Base-by-base conservation (phyloP, 78 protist species). In the Emiliania huxleyi region DNA sequence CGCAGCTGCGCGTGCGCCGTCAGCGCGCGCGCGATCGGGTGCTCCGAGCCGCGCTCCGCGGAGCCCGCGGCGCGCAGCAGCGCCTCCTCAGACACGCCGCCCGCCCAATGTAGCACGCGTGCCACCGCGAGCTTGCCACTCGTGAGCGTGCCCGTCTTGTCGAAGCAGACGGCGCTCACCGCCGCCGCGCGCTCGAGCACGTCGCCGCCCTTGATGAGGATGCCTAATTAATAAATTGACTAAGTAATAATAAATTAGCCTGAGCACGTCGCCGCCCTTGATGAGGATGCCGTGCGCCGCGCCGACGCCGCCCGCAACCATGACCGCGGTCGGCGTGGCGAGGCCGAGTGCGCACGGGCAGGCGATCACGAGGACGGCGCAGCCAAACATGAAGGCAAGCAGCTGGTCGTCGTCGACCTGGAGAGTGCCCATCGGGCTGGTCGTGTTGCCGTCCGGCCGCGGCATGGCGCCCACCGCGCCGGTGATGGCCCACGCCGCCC, bases 81-180 rank as follows among this genome's bases (percentile, higher is more conserved):
- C 84, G 25, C 71, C 35, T 18, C 21, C 35, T 56, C 35, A 22
- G 33, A 21, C 71, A 25, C 5, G 29, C 29, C 35, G 33, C 21
- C 71, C 8, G 26, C 71, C 33, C 29, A 12, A n/a, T n/a, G n/a
- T n/a, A n/a, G n/a, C n/a, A n/a, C n/a, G n/a, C n/a, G n/a, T n/a
- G n/a, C n/a, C 33, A 26, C 37, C 73, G 37, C 44, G 83, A 84
- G 96, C 37, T 12, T 71, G 48, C 98, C 99, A 8, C 79, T 46
- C 6, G 99, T 98, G 49, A 97, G 94, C 2, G 99, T 98, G n/a
- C 99, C 99, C 0, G 99, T 98, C 94, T 98, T 98, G 91, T 97
- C 99, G 56, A 98, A 96, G 43, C 93, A 44, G 38, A 91, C n/a
- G 35, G 89, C 75, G n/a, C 29, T 29, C 42, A 71, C 87, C n/a